Base-by-base conservation (phyloP, 257 asterid genomes). In the Scutellaria baicalensis region DNA sequence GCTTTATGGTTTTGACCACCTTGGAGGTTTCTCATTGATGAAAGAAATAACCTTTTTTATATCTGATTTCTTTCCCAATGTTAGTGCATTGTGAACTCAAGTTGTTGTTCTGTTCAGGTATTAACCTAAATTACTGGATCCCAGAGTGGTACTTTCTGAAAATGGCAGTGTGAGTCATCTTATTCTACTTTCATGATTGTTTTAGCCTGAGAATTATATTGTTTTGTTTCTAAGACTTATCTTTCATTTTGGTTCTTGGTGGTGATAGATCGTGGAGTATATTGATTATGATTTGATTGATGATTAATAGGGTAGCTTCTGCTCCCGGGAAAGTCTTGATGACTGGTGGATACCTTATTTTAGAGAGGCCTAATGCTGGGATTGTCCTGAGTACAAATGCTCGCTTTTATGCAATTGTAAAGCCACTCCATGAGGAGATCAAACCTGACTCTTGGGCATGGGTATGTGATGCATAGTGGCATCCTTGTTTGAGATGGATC, bases 251-350 rank as follows among this genome's bases (percentile, higher is more conserved):
- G 31, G 44, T 60, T 69, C 16, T 40, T 54, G 71, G n/a, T 51
- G 43, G 67, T 39, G 68, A 21, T 64, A 27, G 5, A 31, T 70
- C 4, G 16, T 56, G 36, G 18, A 59, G 42, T 58, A 13, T 77
- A 8, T 45, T 82, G 75, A 71, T 69, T 78, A 39, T 56, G 43
- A 44, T 51, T 74, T 58, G 49, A 60, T 75, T 76, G 70, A 47
- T 82, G 38, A 62, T 79, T 52, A 55, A 47, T 52, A 94, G 97
- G 75, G 92, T 89, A 78, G 95, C 97, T 73, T 94, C 99, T 77
- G 96, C 99, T 80, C 99, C 97, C 43, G 99, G 99, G 51, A 94
- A 94, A 84, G 97, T 94, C 78, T 79, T 94, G 88, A 86, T 94
- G 90, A 94, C 97, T 1, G 99, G 99, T 21, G 99, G 97, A 35